Evolutionary conservation across 2,329 filamentous ascomycete genomes (phyloP).

Genomic region (Monosporascus cannonballus): DNA sequence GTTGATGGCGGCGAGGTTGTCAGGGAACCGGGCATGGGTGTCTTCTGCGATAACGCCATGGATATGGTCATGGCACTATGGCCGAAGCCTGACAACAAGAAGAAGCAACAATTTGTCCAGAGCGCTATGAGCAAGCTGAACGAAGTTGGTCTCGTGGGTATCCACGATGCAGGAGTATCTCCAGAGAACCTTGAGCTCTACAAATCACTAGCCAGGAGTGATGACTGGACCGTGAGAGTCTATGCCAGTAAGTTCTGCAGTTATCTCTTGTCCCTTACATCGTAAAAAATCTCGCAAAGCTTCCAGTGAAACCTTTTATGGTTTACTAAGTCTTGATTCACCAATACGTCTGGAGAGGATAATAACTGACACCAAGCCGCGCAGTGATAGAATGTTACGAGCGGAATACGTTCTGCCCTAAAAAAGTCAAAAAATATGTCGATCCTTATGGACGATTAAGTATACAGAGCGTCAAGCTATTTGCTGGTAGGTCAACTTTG

Average conservation of each 20-base stretch:
- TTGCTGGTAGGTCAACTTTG: slow-evolving; percentile 45
- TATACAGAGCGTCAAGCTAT: slow-evolving; percentile 62
- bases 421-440: slow-evolving; percentile 37
- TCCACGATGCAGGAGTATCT: slow-evolving; percentile 61
- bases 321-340: too few species aligned
- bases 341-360: not conserved
- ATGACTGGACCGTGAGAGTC: slow-evolving; percentile 56
- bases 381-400: slow-evolving; percentile 55
- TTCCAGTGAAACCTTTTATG: not conserved
- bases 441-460: slow-evolving; percentile 44
- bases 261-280: not conserved
- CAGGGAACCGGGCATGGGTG: slow-evolving; percentile 54
- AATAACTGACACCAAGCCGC: not conserved
- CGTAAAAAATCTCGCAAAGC: not conserved
- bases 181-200: slow-evolving; percentile 50
- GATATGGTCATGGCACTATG: slow-evolving; percentile 51
- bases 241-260: slow-evolving; percentile 41
- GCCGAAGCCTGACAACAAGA: slow-evolving; percentile 48
- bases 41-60: slow-evolving; percentile 72
- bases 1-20: slow-evolving; percentile 60
- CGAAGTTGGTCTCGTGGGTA: slow-evolving; percentile 59
- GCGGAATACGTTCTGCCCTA: slow-evolving; percentile 58
- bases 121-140: slow-evolving; percentile 59
- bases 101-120: slow-evolving; percentile 48
- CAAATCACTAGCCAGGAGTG: slow-evolving; percentile 40